A percentile compares a stretch with the other conserved stretches of the same genome.
phyloP scores from a whole-genome alignment of 345 rosid species.

The Clausena lansium region DNA sequence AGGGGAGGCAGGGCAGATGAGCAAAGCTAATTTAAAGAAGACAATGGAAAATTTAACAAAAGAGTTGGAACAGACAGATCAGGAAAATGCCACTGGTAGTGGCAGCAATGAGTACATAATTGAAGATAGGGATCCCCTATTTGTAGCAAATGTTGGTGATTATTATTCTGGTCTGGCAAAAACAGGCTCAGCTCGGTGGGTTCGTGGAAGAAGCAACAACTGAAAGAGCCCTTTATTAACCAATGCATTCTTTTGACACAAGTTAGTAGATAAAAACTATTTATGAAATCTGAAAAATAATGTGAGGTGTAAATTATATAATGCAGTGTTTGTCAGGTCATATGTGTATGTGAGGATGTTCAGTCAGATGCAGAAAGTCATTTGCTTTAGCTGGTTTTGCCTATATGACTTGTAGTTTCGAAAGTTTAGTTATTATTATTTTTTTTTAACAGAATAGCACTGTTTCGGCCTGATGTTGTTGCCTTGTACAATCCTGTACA shows the following conservation, averaged over 20 bases:
- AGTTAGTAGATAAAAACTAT: slow-evolving; percentile 1
- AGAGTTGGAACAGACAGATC: slow-evolving; percentile 71
- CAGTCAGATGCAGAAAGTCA: background rate
- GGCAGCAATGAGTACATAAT: slow-evolving; percentile 28
- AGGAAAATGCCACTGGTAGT: slow-evolving; percentile 36
- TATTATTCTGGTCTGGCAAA: slow-evolving; percentile 62
- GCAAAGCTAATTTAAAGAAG: slow-evolving; percentile 73
- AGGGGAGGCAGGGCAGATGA: slow-evolving; percentile 74
- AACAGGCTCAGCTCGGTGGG: slow-evolving; percentile 57
- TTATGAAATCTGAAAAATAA: background rate
- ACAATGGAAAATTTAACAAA: slow-evolving; percentile 74
- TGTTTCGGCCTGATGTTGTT: background rate
- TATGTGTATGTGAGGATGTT: background rate
- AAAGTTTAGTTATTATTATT: background rate
- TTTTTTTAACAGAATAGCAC: background rate
- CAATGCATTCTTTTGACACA: background rate
- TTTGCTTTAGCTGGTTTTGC: slow-evolving; percentile 6
- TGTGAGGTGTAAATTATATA: background rate
- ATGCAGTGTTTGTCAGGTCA: background rate
- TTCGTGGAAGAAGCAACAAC: slow-evolving; percentile 53
- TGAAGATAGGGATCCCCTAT: slow-evolving; percentile 83
- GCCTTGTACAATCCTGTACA: background rate
- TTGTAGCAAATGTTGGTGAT: slow-evolving; percentile 92
- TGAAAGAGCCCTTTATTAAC: slow-evolving; percentile 19
- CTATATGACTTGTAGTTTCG: slow-evolving; percentile 19